Evolutionary conservation across 106 monocot genomes (phyloP).

Genomic region (Alisma plantagoaquatica): DNA sequence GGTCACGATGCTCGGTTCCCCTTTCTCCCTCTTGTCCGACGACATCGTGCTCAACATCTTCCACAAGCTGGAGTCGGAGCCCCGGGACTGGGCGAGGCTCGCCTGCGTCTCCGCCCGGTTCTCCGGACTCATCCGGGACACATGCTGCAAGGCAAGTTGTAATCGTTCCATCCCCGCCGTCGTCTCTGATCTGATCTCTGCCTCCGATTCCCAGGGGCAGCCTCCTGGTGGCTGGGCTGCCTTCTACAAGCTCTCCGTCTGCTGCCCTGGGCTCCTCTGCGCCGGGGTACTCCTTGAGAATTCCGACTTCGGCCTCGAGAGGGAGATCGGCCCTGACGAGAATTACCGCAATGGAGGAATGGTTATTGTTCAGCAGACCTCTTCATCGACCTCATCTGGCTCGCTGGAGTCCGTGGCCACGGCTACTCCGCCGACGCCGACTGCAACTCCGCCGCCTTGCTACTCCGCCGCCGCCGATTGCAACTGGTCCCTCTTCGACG

Average conservation of each 20-base stretch:
- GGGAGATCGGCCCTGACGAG: constrained; percentile 68
- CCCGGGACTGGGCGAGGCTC: constrained; percentile 67
- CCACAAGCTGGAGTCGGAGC: constrained; percentile 53
- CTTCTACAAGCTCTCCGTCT: constrained; percentile 81
- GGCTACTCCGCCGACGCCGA: background rate
- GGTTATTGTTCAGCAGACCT: too few species aligned
- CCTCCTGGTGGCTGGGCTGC: constrained; percentile 37
- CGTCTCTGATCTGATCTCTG: constrained; percentile 9
- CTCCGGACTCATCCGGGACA: constrained; percentile 34
- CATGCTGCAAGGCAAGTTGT: constrained; percentile 41
- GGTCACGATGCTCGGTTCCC: too few species aligned
- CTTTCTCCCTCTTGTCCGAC: constrained; percentile 43
- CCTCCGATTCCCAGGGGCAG: background rate
- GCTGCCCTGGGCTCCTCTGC: constrained; percentile 79
- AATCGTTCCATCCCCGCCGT: constrained; percentile 21
- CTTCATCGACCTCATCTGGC: constrained; percentile 2
- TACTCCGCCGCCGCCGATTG: constrained; percentile 4
- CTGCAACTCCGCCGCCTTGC: background rate
- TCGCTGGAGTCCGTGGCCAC: background rate
- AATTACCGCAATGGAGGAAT: too few species aligned
- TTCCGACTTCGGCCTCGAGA: constrained; percentile 84
- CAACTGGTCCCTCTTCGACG: constrained; percentile 81
- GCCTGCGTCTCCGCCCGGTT: constrained; percentile 51
- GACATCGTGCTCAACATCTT: constrained; percentile 67
- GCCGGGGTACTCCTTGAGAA: constrained; percentile 79